phyloP scores from a whole-genome alignment of 768 basidiomycete genomes.

The Serendipita indica region DNA sequence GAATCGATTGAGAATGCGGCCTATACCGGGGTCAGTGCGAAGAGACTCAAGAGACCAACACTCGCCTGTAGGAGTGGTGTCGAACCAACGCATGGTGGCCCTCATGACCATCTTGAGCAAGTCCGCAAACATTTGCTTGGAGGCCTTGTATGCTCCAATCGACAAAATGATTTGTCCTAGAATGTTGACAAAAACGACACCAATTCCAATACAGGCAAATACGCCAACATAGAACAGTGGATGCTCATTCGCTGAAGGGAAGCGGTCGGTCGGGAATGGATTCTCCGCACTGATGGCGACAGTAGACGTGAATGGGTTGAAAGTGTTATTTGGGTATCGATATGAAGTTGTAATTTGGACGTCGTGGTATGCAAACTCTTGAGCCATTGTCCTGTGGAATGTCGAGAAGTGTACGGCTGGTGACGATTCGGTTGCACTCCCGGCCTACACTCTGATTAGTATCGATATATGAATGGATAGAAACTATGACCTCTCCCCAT shows the following conservation, averaged over 20 bases:
- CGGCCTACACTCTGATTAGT: background rate
- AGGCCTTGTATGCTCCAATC: slow-evolving; percentile 36
- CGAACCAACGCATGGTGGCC: slow-evolving; percentile 18
- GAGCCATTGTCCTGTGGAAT: background rate
- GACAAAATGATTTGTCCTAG: slow-evolving; percentile 9
- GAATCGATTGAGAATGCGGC: slow-evolving; percentile 20
- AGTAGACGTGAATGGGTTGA: background rate
- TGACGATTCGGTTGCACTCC: background rate
- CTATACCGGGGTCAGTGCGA: slow-evolving; percentile 8
- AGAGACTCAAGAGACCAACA: too few species aligned
- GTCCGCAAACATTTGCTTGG: slow-evolving; percentile 18
- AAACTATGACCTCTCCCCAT: slow-evolving; percentile 21
- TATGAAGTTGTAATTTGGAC: background rate
- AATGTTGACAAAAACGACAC: slow-evolving; percentile 15
- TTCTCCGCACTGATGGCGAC: background rate
- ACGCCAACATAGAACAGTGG: slow-evolving; percentile 19
- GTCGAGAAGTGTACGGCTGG: background rate
- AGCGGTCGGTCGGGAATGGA: background rate
- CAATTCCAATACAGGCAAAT: slow-evolving; percentile 16
- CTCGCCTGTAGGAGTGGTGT: slow-evolving; percentile 16
- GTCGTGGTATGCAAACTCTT: background rate
- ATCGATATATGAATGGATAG: background rate
- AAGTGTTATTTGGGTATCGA: background rate
- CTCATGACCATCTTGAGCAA: slow-evolving; percentile 17
- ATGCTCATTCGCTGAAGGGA: slow-evolving; percentile 17